A percentile compares a stretch with the other conserved stretches of the same genome.
These are phyloP conservation scores for Albophoma yamanashiensis DNA, from an alignment of 2,329 filamentous ascomycete genomes.

Conservation along the genomic window DNA sequence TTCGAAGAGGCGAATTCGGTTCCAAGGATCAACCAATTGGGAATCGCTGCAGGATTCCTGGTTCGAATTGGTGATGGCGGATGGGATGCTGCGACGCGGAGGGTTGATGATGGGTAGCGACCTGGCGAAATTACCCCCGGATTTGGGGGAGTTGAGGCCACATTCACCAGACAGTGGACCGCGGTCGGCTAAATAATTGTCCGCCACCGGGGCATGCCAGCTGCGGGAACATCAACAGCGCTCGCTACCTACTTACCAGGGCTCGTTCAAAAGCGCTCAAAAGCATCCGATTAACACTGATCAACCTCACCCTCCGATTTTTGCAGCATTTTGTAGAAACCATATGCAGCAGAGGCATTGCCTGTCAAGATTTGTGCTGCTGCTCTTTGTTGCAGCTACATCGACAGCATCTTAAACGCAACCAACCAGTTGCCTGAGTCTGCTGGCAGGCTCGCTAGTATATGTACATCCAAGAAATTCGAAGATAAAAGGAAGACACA, in stretches of 20 bases:
- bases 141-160: conserved; percentile 28
- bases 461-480: conserved; percentile 21
- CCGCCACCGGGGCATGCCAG: conserved; percentile 8
- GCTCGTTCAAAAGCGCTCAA: neutral
- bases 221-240: neutral
- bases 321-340: conserved; percentile 21
- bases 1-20: conserved; percentile 8
- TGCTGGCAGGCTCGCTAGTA: conserved; percentile 22
- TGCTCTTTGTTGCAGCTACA: conserved; percentile 9
- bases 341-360: conserved; percentile 18
- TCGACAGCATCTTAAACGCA: conserved; percentile 3
- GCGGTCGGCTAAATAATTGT: conserved; percentile 20
- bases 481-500: conserved; percentile 10
- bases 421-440: conserved; percentile 10
- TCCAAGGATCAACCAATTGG: conserved; percentile 10
- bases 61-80: conserved; percentile 12
- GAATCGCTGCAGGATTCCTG: conserved; percentile 24
- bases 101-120: conserved; percentile 9
- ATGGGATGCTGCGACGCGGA: conserved; percentile 8
- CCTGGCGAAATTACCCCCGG: conserved; percentile 16
- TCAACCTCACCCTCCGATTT: neutral
- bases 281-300: neutral
- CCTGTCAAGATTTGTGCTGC: conserved; percentile 13
- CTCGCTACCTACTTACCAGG: too few species aligned
- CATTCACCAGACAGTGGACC: conserved; percentile 26